Percentiles rank a stretch among this genome's conserved stretches.
Evolutionary conservation across 768 basidiomycete genomes (phyloP).

Genomic region (Gyrodon lividus): DNA sequence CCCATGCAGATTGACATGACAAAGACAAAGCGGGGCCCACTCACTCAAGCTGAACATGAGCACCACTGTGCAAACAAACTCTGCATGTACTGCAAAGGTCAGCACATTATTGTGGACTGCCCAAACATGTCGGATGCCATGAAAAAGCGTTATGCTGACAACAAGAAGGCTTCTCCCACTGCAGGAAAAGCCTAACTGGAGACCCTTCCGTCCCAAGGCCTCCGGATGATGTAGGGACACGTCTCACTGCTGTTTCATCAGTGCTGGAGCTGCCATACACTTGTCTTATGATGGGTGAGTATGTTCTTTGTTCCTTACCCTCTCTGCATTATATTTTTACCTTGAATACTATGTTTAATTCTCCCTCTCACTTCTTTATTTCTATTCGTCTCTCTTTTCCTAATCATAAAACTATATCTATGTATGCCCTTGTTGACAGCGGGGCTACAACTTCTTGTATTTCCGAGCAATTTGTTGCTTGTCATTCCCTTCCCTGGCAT

Average conservation of each 20-base stretch:
- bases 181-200: slow-evolving; percentile 27
- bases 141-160: slow-evolving; percentile 4
- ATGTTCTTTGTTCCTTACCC: slow-evolving; percentile 4
- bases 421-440: slow-evolving; percentile 37
- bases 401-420: slow-evolving; percentile 14
- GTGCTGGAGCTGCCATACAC: not conserved
- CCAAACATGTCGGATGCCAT: slow-evolving; percentile 19
- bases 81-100: slow-evolving; percentile 31
- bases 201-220: not conserved
- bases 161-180: too few relatives aligned
- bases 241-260: not conserved
- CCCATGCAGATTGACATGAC: slow-evolving; percentile 35
- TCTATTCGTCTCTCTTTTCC: slow-evolving; percentile 2
- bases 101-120: slow-evolving; percentile 31
- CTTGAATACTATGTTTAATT: not conserved
- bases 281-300: slow-evolving; percentile 4
- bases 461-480: slow-evolving; percentile 32
- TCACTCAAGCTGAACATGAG: slow-evolving; percentile 29
- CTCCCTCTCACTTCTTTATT: not conserved
- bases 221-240: too few relatives aligned
- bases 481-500: slow-evolving; percentile 34
- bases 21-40: slow-evolving; percentile 17
- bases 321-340: slow-evolving; percentile 4
- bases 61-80: slow-evolving; percentile 5
- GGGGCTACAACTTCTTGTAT: slow-evolving; percentile 38